Evolutionary conservation across 768 basidiomycete genomes (phyloP), one percentile per base, ranked within the genome.

Genomic region (Calocybe indica): DNA sequence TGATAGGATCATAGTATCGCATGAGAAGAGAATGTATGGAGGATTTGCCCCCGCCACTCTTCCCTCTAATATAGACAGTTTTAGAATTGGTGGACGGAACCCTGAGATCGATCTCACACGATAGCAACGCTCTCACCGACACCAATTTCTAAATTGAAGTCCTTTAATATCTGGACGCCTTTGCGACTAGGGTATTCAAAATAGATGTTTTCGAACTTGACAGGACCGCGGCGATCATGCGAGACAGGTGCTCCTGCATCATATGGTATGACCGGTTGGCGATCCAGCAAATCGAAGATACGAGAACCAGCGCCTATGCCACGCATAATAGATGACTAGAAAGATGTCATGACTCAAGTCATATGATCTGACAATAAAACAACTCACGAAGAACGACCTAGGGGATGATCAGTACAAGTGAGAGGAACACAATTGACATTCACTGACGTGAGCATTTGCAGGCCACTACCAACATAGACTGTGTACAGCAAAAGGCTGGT

Each of bases 31-130:
- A 85, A 57, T 94, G 92, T 32, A 95, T 74, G 3, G 91, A 93
- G 6, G 89, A 92, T 69, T 98, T 98, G 46, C 95, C 95, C 47
- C 91, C 85, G 6, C 95, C 95, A 57, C 92, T 94, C 63, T 82
- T 83, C 2, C 95, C 95, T 8, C 92, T 94, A 52, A 30, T 50
- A 45, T 37, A 28, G 32, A 33, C 29, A 22, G 22, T 13, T 35
- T 51, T 12, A 30, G 45, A 38, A 38, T 42, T 41, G 13, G 41
- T 40, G 32, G 30, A 51, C 40, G 39, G 47, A 39, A 35, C 32
- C 31, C 14, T 11, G 7, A 12, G 11, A 34, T 28, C 43, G n/a
- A 2, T 74, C 92, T 57, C 65, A 94, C 92, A 94, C 92, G 47
- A 96, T 80, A 8, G 91, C 92, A 39, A 94, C 82, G 57, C 89